Evolutionary conservation across 805 yeast genomes (phyloP).

Genomic region (Candida manassasensis): DNA sequence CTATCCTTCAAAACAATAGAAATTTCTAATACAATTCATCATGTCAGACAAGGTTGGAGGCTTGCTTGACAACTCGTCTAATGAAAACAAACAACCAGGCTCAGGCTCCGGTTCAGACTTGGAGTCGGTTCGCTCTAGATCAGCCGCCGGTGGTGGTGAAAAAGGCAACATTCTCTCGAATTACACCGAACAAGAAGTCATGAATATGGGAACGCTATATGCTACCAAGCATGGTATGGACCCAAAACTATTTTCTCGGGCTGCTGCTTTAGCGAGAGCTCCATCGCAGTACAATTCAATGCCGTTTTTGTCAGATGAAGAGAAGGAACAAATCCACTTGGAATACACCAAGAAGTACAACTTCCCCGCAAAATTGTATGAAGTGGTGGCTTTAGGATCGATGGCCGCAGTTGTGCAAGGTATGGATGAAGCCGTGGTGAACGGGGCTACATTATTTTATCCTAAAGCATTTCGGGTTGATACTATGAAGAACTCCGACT

Average conservation of each 20-base stretch:
- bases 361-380: slow-evolving; percentile 46
- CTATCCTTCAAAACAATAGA: too few relatives aligned
- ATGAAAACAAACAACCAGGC: background rate
- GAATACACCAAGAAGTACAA: slow-evolving; percentile 43
- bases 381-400: slow-evolving; percentile 55
- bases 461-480: slow-evolving; percentile 50
- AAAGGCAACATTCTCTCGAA: slow-evolving; percentile 47
- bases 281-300: slow-evolving; percentile 57
- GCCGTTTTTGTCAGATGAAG: slow-evolving; percentile 44
- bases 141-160: slow-evolving; percentile 19
- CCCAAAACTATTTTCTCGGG: slow-evolving; percentile 54
- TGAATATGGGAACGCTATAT: slow-evolving; percentile 66
- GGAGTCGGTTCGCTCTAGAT: slow-evolving; percentile 12
- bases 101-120: slow-evolving; percentile 1
- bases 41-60: background rate
- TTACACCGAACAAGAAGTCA: slow-evolving; percentile 58
- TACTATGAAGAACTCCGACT: slow-evolving; percentile 40
- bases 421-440: slow-evolving; percentile 68
- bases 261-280: slow-evolving; percentile 54
- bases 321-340: slow-evolving; percentile 42
- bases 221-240: slow-evolving; percentile 54
- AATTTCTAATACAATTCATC: too few relatives aligned
- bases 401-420: slow-evolving; percentile 72
- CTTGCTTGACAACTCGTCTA: background rate
- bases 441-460: slow-evolving; percentile 62